A percentile compares a stretch with the other conserved stretches of the same genome.
Conservation (phyloP, 2,329 filamentous ascomycete species). For the Aspergillus niger region DNA sequence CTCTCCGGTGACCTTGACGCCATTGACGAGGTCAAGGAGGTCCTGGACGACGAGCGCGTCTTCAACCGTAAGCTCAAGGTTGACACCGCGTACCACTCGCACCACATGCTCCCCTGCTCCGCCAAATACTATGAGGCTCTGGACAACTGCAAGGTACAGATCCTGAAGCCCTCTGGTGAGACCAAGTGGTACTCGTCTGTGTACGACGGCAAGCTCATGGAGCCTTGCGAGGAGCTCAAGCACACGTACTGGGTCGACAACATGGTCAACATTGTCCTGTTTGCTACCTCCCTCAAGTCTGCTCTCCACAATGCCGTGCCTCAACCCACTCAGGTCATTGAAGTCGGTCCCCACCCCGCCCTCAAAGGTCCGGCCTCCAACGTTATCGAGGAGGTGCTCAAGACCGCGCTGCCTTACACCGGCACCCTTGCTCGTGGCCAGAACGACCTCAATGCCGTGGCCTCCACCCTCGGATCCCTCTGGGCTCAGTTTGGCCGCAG, state of each 20-base stretch:
- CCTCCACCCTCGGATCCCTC: neutral
- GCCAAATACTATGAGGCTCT: neutral
- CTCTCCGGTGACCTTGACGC: conserved; percentile 9
- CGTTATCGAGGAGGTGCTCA: neutral
- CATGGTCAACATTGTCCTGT: conserved; percentile 9
- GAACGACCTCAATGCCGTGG: conserved; percentile 1
- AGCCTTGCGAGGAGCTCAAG: neutral
- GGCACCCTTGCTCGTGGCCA: neutral
- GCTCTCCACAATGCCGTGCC: neutral
- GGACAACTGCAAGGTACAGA: neutral
- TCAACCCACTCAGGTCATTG: neutral
- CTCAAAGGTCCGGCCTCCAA: neutral
- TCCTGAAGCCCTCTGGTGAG: neutral
- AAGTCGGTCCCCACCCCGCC: conserved; percentile 9
- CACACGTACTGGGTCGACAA: conserved; percentile 8
- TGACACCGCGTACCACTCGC: conserved; percentile 47
- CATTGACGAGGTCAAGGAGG: conserved; percentile 5
- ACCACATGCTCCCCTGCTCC: conserved; percentile 38
- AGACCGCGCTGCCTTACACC: neutral
- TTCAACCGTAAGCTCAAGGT: conserved; percentile 28
- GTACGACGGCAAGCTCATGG: neutral
- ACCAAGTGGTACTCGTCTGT: neutral
- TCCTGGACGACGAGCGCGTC: conserved; percentile 1
- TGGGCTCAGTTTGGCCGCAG: neutral
- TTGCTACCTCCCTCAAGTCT: neutral